Percentiles rank a stretch among this genome's conserved stretches.
Conservation (phyloP, 140 eudicot species). For the Oenanthe javanica region DNA sequence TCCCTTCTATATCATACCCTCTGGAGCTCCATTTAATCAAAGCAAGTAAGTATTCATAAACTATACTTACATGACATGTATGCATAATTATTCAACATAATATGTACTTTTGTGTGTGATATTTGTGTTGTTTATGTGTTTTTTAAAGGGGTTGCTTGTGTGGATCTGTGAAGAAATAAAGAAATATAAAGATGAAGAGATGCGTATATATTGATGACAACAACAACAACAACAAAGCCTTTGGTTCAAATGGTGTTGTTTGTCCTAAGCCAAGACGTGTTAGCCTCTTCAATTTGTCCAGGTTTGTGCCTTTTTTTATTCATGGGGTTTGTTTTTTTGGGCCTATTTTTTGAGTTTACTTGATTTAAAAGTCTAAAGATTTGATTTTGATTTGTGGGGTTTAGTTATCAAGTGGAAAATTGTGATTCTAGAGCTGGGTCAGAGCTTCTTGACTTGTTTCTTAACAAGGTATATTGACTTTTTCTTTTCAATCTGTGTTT, state of each 20-base stretch:
- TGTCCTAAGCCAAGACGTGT: slow-evolving; percentile 55
- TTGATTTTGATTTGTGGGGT: slow-evolving; percentile 4
- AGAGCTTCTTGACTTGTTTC: slow-evolving; percentile 64
- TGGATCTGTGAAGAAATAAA: slow-evolving; percentile 2
- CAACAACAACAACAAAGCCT: slow-evolving; percentile 16
- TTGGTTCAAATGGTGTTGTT: slow-evolving; percentile 26
- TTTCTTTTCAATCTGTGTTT: neutral
- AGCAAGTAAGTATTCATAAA: neutral
- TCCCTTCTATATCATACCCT: neutral
- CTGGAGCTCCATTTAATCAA: neutral
- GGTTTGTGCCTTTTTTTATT: neutral
- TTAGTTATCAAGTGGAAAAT: slow-evolving; percentile 38
- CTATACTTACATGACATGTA: neutral
- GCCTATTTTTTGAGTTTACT: neutral
- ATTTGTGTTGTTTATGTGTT: neutral
- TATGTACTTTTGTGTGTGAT: neutral
- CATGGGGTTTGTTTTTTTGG: neutral
- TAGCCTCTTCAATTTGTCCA: slow-evolving; percentile 22
- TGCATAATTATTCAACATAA: neutral
- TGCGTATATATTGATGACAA: slow-evolving; percentile 10
- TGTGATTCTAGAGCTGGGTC: slow-evolving; percentile 47
- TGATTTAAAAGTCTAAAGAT: neutral
- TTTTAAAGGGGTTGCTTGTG: slow-evolving; percentile 9
- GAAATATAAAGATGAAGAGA: slow-evolving; percentile 23
- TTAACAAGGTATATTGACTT: slow-evolving; percentile 35